Evolutionary conservation across 225 moss, liverwort and hornwort species (phyloP).

Genomic region (Straminergon stramineum): DNA sequence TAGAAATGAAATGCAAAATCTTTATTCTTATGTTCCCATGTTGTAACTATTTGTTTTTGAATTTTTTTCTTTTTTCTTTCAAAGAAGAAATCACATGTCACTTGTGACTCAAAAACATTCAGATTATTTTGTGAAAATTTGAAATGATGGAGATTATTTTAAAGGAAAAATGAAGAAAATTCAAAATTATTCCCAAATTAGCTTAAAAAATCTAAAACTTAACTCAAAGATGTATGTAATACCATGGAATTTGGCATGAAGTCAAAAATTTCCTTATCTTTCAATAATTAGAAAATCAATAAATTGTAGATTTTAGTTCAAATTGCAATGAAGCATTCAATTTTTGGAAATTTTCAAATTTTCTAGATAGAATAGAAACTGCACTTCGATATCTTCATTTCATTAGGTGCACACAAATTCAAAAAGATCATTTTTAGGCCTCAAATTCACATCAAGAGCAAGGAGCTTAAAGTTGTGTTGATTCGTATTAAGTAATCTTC

Average conservation of each 20-base stretch:
- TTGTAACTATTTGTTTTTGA: not conserved
- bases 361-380: not conserved
- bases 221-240: not conserved
- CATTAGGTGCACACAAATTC: not conserved
- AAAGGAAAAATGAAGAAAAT: fast-evolving
- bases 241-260: not conserved
- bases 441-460: not conserved
- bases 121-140: not conserved
- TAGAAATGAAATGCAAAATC: not conserved
- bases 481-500: not conserved
- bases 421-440: not conserved
- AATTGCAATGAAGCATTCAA: not conserved
- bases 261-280: not conserved
- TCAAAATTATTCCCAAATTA: not conserved
- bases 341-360: not conserved
- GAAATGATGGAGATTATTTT: not conserved
- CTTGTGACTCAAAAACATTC: not conserved
- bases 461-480: not conserved
- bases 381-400: not conserved
- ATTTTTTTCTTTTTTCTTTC: not conserved
- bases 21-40: not conserved
- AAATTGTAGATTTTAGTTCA: not conserved
- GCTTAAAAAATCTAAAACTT: not conserved
- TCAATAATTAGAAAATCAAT: not conserved
- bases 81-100: not conserved